These are phyloP conservation scores for Erodium texanum DNA, from an alignment of 441 rosid species.

Conservation along the genomic window DNA sequence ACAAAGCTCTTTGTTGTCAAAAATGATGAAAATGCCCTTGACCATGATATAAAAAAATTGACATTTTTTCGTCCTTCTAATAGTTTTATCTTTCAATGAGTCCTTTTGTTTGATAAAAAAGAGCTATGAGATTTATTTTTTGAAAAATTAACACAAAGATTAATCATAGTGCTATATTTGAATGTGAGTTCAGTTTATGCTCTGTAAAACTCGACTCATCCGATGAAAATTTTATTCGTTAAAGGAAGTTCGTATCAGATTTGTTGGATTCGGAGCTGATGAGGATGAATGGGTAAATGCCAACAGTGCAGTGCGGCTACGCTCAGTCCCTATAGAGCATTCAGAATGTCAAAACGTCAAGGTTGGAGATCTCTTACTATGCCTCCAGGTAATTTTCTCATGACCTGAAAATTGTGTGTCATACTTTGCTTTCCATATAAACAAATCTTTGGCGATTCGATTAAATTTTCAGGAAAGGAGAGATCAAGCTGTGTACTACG, in stretches of 20 bases:
- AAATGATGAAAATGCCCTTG: no score
- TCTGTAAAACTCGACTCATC: constrained; percentile 10
- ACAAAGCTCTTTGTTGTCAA: no score
- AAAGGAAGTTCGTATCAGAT: constrained; percentile 65
- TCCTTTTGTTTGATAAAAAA: no score
- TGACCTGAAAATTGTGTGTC: not conserved
- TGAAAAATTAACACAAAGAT: no score
- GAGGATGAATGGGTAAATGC: constrained; percentile 63
- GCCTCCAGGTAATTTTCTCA: constrained; percentile 46
- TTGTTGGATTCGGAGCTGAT: constrained; percentile 54
- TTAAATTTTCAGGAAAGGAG: constrained; percentile 37
- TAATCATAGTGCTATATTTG: not conserved
- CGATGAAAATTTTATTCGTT: constrained; percentile 24
- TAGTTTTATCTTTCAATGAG: no score
- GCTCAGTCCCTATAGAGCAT: constrained; percentile 53
- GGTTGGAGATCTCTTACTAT: constrained; percentile 48
- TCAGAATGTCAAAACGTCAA: constrained; percentile 45
- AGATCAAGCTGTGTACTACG: constrained; percentile 50
- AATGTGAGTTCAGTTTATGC: not conserved
- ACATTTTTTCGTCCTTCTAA: no score
- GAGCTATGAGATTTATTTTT: no score
- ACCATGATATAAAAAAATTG: no score
- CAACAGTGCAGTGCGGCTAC: constrained; percentile 38
- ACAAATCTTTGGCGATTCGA: not conserved
- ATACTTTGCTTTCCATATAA: no score